Percentiles rank a stretch among this genome's conserved stretches.
These are phyloP conservation scores for Solanum paucissectum DNA, from an alignment of 257 asterid genomes.

Conservation along the genomic window DNA sequence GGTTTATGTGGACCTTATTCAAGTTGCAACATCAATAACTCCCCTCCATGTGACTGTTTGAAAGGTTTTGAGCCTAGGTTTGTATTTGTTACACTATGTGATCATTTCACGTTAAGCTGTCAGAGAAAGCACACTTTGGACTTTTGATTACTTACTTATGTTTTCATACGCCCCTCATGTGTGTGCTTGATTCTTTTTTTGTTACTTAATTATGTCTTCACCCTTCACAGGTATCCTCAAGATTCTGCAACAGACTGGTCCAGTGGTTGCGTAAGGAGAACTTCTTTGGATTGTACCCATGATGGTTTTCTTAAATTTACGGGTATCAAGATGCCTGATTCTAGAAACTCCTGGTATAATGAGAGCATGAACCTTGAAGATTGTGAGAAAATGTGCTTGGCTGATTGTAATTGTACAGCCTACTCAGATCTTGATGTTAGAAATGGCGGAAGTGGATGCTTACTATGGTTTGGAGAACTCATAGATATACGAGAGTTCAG, in stretches of 20 bases:
- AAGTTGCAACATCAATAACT: background rate
- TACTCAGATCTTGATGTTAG: constrained; percentile 6
- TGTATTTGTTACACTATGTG: background rate
- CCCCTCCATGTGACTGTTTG: constrained; percentile 15
- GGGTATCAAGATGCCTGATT: constrained; percentile 18
- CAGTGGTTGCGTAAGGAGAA: constrained; percentile 18
- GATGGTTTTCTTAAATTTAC: constrained; percentile 12
- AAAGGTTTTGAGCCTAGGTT: constrained; percentile 13
- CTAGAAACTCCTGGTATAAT: constrained; percentile 5
- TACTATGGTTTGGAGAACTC: constrained; percentile 13
- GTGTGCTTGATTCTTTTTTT: background rate
- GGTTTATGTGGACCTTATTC: constrained; percentile 20
- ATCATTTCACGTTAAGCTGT: background rate
- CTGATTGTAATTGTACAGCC: constrained; percentile 8
- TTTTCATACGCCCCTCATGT: background rate
- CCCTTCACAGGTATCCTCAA: constrained; percentile 2
- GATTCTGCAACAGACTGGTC: constrained; percentile 21
- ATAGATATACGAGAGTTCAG: constrained; percentile 1
- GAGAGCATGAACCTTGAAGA: constrained; percentile 12
- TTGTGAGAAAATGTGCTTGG: constrained; percentile 4
- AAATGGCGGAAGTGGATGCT: constrained; percentile 8
- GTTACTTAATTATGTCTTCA: background rate
- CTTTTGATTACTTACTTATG: background rate
- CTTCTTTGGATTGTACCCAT: constrained; percentile 11
- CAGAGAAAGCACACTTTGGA: background rate